Percentiles rank a stretch among this genome's conserved stretches.
phyloP scores from a whole-genome alignment of 441 rosid species.

The Eutrema salsugineum region DNA sequence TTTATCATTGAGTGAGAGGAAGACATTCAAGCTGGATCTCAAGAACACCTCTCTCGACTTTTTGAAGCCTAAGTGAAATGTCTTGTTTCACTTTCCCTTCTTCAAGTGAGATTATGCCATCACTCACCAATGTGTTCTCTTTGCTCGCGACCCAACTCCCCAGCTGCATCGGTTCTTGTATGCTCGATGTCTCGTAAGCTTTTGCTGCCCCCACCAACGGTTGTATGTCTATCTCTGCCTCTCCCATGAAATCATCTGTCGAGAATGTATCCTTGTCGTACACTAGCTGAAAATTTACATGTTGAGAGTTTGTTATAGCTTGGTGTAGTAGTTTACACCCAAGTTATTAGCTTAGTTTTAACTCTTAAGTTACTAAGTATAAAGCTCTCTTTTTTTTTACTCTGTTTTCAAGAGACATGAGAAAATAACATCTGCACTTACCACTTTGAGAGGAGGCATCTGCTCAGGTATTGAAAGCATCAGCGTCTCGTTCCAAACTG shows the following conservation, averaged over 20 bases:
- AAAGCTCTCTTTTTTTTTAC: neutral
- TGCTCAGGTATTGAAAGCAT: constrained; percentile 93
- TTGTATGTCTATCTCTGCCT: constrained; percentile 92
- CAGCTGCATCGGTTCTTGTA: constrained; percentile 57
- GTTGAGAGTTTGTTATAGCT: neutral
- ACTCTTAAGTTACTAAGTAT: neutral
- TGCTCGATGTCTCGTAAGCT: constrained; percentile 63
- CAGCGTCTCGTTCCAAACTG: constrained; percentile 94
- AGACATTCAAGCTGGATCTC: constrained; percentile 93
- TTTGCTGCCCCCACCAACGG: constrained; percentile 80
- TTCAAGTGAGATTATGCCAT: constrained; percentile 59
- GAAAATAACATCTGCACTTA: constrained; percentile 25
- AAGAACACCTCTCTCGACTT: constrained; percentile 85
- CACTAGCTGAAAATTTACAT: constrained; percentile 54
- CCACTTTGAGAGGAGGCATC: constrained; percentile 91
- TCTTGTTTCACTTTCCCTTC: constrained; percentile 86
- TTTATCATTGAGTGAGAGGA: constrained; percentile 72
- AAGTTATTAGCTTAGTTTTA: neutral
- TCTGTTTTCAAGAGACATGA: neutral
- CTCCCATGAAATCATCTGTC: constrained; percentile 96
- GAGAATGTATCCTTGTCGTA: constrained; percentile 89
- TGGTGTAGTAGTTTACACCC: neutral
- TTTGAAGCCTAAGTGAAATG: constrained; percentile 73
- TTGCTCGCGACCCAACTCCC: constrained; percentile 79
- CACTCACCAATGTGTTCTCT: constrained; percentile 69